Evolutionary conservation across 257 asterid genomes (phyloP), one percentile per base, ranked within the genome.

Genomic region (Salvia miltiorrhiza): DNA sequence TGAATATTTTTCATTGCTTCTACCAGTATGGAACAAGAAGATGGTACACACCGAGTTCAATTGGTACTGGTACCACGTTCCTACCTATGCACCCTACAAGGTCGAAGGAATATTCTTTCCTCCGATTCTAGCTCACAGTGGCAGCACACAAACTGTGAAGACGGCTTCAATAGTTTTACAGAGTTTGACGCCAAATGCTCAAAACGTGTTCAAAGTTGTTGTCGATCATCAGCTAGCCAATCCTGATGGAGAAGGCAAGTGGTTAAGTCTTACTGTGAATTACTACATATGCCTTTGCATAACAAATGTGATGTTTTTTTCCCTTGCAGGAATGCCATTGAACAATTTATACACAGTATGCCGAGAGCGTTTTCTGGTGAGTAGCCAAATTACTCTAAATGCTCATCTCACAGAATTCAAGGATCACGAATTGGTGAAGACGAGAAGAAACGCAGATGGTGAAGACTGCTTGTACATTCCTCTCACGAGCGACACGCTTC

Each of bases 11-110:
- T 19, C 12, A 3, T 73, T 71, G 23, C 26, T 64, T 59, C 9
- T 82, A 70, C 57, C 69, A 93, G 98, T 90, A 71, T 93, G 97
- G 99, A 90, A 89, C 83, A 90, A 91, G 84, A 93, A 87, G 88
- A 93, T 91, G 99, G 96, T 89, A 43, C 96, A 93, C 80, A 90
- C 89, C 33, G 95, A 89, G 85, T 93, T 91, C 88, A 88, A 91
- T 67, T 93, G 99, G 99, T 90, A 86, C 77, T 90, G 99, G 99
- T 81, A 74, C 79, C 97, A 91, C 63, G 96, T 87, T 63, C 99
- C 99, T 41, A 93, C 99, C 8, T 93, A 82, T 65, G 91, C 93
- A 50, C 91, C 96, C 30, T 89, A 90, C 88, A 88, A 84, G 70
- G 83, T 85, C 7, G 97, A 93, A 87, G 96, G 95, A 73, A 80